Evolutionary conservation across 805 yeast species (phyloP).

Genomic region (Barnettozyma pratensis): DNA sequence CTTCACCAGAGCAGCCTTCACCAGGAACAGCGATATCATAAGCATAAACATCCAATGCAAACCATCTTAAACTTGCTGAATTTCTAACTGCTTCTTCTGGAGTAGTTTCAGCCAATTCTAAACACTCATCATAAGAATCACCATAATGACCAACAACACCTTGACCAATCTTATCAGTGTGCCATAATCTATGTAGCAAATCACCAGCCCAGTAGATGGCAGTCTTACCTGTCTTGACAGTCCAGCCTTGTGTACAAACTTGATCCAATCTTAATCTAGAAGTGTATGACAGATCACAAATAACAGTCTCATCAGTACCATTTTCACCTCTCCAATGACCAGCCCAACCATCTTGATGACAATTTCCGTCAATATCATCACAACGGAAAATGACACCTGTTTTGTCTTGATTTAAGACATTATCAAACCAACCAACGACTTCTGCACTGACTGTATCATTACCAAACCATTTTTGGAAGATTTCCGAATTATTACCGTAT

Average conservation of each 20-base stretch:
- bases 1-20: slow-evolving; percentile 26
- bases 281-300: slow-evolving; percentile 34
- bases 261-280: slow-evolving; percentile 28
- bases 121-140: slow-evolving; percentile 30
- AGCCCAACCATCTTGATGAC: slow-evolving; percentile 32
- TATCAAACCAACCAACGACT: slow-evolving; percentile 33
- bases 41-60: slow-evolving; percentile 29
- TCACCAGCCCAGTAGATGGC: slow-evolving; percentile 33
- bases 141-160: slow-evolving; percentile 32
- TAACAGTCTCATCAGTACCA: slow-evolving; percentile 34
- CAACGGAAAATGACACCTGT: slow-evolving; percentile 32
- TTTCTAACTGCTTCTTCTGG: slow-evolving; percentile 33
- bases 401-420: slow-evolving; percentile 30
- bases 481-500: slow-evolving; percentile 29
- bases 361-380: slow-evolving; percentile 35
- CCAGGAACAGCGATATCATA: slow-evolving; percentile 23
- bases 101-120: slow-evolving; percentile 29
- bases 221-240: slow-evolving; percentile 21
- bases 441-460: slow-evolving; percentile 30
- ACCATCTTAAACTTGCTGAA: slow-evolving; percentile 28
- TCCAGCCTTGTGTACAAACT: slow-evolving; percentile 32
- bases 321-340: slow-evolving; percentile 35
- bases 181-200: slow-evolving; percentile 35
- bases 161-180: slow-evolving; percentile 28
- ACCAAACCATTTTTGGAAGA: slow-evolving; percentile 34